phyloP scores from a whole-genome alignment of 768 basidiomycete species.

The Tricholomella constricta region DNA sequence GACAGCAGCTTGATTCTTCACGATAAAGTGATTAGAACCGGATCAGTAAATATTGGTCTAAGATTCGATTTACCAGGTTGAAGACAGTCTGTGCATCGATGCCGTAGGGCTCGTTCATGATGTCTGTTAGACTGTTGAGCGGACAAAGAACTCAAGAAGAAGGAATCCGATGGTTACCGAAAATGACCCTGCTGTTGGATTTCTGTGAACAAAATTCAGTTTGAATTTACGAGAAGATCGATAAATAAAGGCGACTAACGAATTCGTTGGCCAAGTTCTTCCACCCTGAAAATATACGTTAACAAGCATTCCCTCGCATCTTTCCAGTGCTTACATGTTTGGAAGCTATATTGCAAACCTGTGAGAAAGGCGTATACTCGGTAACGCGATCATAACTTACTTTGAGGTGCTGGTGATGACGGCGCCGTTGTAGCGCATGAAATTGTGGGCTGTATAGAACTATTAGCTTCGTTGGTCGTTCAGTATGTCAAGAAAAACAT shows the following conservation, averaged over 20 bases:
- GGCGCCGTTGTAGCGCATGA: slow-evolving; percentile 56
- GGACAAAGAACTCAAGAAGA: background rate
- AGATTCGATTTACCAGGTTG: slow-evolving; percentile 40
- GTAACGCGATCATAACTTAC: slow-evolving; percentile 32
- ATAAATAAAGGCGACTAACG: slow-evolving; percentile 41
- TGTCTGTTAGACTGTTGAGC: slow-evolving; percentile 29
- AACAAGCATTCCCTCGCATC: background rate
- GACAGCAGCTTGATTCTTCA: slow-evolving; percentile 62
- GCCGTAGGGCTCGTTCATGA: slow-evolving; percentile 68
- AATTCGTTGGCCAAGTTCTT: slow-evolving; percentile 56
- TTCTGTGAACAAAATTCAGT: slow-evolving; percentile 26
- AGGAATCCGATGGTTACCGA: slow-evolving; percentile 35
- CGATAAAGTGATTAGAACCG: background rate
- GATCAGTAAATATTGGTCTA: background rate
- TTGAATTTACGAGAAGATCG: background rate
- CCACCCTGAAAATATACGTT: slow-evolving; percentile 46
- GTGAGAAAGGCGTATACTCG: background rate
- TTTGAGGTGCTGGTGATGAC: slow-evolving; percentile 49
- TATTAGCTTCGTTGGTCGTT: background rate
- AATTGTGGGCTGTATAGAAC: slow-evolving; percentile 52
- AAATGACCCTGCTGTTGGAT: slow-evolving; percentile 55
- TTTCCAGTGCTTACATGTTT: slow-evolving; percentile 40
- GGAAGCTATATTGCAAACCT: slow-evolving; percentile 37
- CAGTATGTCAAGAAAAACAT: slow-evolving; percentile 16
- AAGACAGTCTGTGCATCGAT: slow-evolving; percentile 56